A percentile compares a stretch with the other conserved stretches of the same genome.
Conservation (phyloP, 2,329 filamentous ascomycete genomes). For the Purpureocillium lavendulum region DNA sequence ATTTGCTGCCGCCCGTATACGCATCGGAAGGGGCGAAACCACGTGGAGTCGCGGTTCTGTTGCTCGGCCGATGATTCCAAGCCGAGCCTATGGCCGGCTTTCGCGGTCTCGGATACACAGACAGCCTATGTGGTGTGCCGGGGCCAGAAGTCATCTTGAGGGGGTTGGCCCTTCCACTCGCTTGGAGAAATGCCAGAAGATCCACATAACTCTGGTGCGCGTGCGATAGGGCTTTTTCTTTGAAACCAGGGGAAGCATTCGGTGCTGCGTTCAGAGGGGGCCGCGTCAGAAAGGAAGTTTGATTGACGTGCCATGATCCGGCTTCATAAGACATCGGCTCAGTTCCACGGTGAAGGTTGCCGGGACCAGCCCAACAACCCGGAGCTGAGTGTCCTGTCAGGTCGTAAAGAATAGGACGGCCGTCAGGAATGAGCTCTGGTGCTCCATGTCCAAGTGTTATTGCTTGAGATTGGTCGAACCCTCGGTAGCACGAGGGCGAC, state of each 20-base stretch:
- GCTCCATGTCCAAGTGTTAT: neutral
- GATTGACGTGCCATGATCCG: neutral
- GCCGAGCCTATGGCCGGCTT: no score
- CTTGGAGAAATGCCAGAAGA: constrained; percentile 56
- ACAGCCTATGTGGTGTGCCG: constrained; percentile 35
- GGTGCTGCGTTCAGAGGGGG: neutral
- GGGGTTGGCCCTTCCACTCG: constrained; percentile 41
- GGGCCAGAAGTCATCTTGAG: constrained; percentile 27
- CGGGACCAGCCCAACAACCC: neutral
- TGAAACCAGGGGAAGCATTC: constrained; percentile 36
- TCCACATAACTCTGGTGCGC: constrained; percentile 69
- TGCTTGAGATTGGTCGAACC: neutral
- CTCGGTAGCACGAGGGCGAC: constrained; percentile 7
- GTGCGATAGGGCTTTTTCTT: constrained; percentile 58
- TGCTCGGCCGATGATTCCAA: no score
- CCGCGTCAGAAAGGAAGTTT: neutral
- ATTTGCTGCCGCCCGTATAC: no score
- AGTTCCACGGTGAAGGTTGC: neutral
- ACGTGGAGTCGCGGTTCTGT: no score
- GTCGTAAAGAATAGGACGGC: neutral
- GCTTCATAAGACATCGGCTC: neutral
- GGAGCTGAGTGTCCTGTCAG: neutral
- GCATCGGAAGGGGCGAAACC: no score
- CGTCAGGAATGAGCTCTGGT: neutral
- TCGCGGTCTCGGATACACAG: constrained; percentile 42